These are phyloP conservation scores for Conringia planisiliqua DNA, from an alignment of 345 rosid species.

Conservation along the genomic window DNA sequence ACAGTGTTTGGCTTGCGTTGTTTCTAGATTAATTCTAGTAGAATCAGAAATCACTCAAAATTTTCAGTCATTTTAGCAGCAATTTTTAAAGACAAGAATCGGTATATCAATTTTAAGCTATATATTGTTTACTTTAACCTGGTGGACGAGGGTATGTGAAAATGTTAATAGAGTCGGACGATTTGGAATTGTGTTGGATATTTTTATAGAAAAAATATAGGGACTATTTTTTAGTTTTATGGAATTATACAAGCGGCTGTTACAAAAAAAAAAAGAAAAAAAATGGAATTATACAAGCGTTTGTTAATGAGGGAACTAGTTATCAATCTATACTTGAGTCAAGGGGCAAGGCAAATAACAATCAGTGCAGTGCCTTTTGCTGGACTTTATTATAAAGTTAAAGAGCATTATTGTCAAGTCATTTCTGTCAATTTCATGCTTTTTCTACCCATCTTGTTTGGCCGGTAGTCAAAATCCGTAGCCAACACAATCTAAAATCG, in stretches of 20 bases:
- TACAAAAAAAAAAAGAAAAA: too few species aligned
- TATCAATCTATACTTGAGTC: not conserved
- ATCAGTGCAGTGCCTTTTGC: not conserved
- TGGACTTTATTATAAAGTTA: conserved; percentile 1
- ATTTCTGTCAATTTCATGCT: conserved; percentile 26
- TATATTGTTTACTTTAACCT: too few species aligned
- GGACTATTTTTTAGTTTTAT: not conserved
- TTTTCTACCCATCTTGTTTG: conserved; percentile 14
- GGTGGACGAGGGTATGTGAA: too few species aligned
- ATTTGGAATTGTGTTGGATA: too few species aligned
- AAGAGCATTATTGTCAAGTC: conserved; percentile 25
- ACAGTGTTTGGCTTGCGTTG: too few species aligned
- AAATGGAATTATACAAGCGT: not conserved
- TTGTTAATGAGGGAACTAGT: not conserved
- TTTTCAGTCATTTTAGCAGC: too few species aligned
- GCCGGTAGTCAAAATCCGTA: not conserved
- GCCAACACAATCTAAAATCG: not conserved
- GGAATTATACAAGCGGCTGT: not conserved
- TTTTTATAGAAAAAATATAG: too few species aligned
- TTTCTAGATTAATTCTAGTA: too few species aligned
- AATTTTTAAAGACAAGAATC: too few species aligned
- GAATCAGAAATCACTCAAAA: too few species aligned
- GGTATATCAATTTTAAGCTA: too few species aligned
- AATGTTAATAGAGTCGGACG: too few species aligned
- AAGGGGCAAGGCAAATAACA: not conserved